A percentile compares a stretch with the other conserved stretches of the same genome.
These are phyloP conservation scores for Suhomyces maxii DNA, from an alignment of 1,139 yeast genomes.

Conservation along the genomic window DNA sequence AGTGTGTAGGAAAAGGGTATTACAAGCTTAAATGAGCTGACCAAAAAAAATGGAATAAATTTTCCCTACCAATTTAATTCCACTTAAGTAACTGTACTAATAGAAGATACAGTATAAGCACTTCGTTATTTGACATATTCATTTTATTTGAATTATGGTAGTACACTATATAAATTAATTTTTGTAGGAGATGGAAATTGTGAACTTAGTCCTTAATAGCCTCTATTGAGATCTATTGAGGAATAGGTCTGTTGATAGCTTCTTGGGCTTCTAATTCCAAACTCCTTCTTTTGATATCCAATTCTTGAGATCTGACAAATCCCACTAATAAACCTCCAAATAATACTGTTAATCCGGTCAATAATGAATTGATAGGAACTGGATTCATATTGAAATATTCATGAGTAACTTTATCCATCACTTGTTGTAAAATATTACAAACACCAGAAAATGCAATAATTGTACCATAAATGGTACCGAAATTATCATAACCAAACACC, in stretches of 20 bases:
- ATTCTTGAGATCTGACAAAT: slow-evolving; percentile 57
- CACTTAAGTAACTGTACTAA: too few species aligned
- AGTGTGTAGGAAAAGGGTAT: too few species aligned
- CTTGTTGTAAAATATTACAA: slow-evolving; percentile 70
- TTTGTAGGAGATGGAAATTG: neutral
- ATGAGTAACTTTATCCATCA: slow-evolving; percentile 70
- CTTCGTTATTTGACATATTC: too few species aligned
- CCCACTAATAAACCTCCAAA: slow-evolving; percentile 54
- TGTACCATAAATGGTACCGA: slow-evolving; percentile 90
- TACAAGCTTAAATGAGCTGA: too few species aligned
- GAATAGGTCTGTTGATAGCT: slow-evolving; percentile 52
- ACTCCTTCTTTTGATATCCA: slow-evolving; percentile 47
- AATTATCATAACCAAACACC: slow-evolving; percentile 88
- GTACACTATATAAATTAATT: too few species aligned
- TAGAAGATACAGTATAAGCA: too few species aligned
- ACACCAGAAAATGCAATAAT: slow-evolving; percentile 79
- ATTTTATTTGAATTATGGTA: too few species aligned
- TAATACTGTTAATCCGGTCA: slow-evolving; percentile 54
- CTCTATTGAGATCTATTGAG: slow-evolving; percentile 27
- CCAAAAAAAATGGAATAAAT: too few species aligned
- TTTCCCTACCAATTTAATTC: too few species aligned
- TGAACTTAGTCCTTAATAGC: neutral
- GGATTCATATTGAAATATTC: slow-evolving; percentile 70
- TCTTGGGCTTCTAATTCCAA: slow-evolving; percentile 65
- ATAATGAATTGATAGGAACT: slow-evolving; percentile 62